Evolutionary conservation across 2,329 filamentous ascomycete genomes (phyloP), one percentile per base, ranked within the genome.

Genomic region (Talaromyces sp.): DNA sequence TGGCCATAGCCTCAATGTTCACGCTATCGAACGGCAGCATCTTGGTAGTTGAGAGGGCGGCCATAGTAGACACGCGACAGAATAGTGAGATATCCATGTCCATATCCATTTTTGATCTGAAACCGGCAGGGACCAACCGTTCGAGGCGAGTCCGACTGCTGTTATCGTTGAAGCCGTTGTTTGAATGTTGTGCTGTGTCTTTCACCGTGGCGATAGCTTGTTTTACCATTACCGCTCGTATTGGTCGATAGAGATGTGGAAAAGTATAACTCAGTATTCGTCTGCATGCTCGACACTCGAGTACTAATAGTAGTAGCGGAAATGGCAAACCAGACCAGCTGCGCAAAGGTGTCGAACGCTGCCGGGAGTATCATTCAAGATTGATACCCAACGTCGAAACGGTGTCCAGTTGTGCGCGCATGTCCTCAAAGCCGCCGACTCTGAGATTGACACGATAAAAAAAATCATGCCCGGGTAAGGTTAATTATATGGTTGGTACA

Each of bases 1-100:
- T 58, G 4, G 27, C 49, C 55, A 58, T 46, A 14, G 53, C 38
- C 24, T 46, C 35, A 7, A 56, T 43, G 35, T 29, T 29, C 35
- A 61, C n/a, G 58, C 55, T 55, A 11, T 61, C 59, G 21, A 61
- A 19, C 10, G 59, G 59, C 13, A 58, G 21, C 9, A 61, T 9
- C 24, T 51, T 61, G 51, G 51, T 55, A 27, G 59, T 58, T 19
- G 59, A 61, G 3, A 61, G 43, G 9, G 59, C 56, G 26, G 55
- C 51, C 59, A 61, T 61, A 29, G 59, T 61, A 8, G 59, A 61
- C 51, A 61, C 59, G 55, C 59, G 59, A 51, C 55, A 58, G 52
- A 61, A 61, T 24, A 61, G 59, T 10, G 59, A 56, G 14, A 61
- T 55, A 31, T 61, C 55, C 59, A 61, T 61, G 35, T 61, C 59